phyloP scores from a whole-genome alignment of 2,329 filamentous ascomycete species.

The Clarireedia hainanense region DNA sequence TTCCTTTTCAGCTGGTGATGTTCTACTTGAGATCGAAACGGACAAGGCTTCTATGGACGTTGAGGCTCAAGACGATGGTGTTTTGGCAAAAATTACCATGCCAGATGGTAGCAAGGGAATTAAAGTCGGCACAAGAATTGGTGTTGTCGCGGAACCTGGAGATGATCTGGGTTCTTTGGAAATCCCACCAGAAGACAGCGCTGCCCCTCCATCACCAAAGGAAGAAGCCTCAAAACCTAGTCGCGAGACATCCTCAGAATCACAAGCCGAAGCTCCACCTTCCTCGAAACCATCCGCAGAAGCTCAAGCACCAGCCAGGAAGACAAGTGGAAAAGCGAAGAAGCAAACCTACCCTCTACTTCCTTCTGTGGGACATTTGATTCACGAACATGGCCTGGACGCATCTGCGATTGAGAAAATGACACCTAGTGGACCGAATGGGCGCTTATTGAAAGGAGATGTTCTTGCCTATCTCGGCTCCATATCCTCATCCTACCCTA shows the following conservation, averaged over 20 bases:
- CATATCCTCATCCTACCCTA: slow-evolving; percentile 65
- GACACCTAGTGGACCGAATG: slow-evolving; percentile 77
- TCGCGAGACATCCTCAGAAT: slow-evolving; percentile 14
- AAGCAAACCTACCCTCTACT: slow-evolving; percentile 66
- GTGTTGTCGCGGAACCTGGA: slow-evolving; percentile 70
- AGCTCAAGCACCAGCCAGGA: slow-evolving; percentile 28
- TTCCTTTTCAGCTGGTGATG: slow-evolving; percentile 72
- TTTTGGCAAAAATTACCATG: slow-evolving; percentile 75
- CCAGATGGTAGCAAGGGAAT: slow-evolving; percentile 68
- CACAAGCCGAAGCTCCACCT: background rate
- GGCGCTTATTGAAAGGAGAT: slow-evolving; percentile 89
- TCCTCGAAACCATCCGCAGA: slow-evolving; percentile 13
- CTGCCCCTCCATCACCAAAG: slow-evolving; percentile 24
- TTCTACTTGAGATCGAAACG: slow-evolving; percentile 86
- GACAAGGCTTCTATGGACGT: slow-evolving; percentile 95
- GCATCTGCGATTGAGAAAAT: slow-evolving; percentile 73
- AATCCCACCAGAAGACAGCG: slow-evolving; percentile 60
- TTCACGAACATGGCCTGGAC: slow-evolving; percentile 71
- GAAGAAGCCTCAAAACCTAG: slow-evolving; percentile 24
- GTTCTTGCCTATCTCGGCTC: slow-evolving; percentile 82
- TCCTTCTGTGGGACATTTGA: slow-evolving; percentile 76
- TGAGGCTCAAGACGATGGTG: slow-evolving; percentile 82
- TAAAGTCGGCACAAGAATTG: slow-evolving; percentile 73
- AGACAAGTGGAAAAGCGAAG: slow-evolving; percentile 41
- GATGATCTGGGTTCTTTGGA: slow-evolving; percentile 71